Conservation (phyloP, 2,329 filamentous ascomycete species). For the Aaosphaeria arxii region DNA sequence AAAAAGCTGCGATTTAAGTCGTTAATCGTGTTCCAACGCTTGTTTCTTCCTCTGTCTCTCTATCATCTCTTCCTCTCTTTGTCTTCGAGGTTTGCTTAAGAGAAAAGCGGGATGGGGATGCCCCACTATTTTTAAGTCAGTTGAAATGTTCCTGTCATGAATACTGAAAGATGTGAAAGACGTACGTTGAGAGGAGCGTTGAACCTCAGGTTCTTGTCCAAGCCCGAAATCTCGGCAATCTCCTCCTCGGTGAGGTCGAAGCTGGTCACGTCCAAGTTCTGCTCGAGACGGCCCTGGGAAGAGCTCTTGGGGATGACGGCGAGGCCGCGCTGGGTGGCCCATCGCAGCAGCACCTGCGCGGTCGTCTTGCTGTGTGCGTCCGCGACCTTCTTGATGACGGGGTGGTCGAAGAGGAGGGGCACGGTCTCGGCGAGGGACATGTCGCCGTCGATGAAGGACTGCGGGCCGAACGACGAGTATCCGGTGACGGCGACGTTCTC, state of each 20-base stretch:
- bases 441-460: conserved; percentile 35
- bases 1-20: background rate
- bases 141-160: conserved; percentile 1
- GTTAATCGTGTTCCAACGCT: background rate
- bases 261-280: conserved; percentile 31
- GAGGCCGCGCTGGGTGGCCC: conserved; percentile 70
- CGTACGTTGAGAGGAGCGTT: conserved; percentile 34
- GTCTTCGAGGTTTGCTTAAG: background rate
- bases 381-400: conserved; percentile 67
- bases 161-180: conserved; percentile 1
- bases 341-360: conserved; percentile 79
- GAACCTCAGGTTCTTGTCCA: conserved; percentile 32
- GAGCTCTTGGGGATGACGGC: conserved; percentile 39
- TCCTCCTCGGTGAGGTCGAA: conserved; percentile 29
- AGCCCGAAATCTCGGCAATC: conserved; percentile 25
- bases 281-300: conserved; percentile 22
- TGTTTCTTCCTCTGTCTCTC: background rate
- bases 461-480: conserved; percentile 47
- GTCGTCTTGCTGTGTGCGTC: conserved; percentile 63
- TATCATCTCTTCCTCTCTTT: background rate
- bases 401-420: conserved; percentile 31
- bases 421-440: conserved; percentile 32
- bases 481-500: conserved; percentile 32
- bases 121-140: background rate
- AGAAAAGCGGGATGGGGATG: conserved; percentile 1